Evolutionary conservation across 352 stramenopile genomes (phyloP), one percentile per base, ranked within the genome.

Genomic region (Phytopythium boreale): DNA sequence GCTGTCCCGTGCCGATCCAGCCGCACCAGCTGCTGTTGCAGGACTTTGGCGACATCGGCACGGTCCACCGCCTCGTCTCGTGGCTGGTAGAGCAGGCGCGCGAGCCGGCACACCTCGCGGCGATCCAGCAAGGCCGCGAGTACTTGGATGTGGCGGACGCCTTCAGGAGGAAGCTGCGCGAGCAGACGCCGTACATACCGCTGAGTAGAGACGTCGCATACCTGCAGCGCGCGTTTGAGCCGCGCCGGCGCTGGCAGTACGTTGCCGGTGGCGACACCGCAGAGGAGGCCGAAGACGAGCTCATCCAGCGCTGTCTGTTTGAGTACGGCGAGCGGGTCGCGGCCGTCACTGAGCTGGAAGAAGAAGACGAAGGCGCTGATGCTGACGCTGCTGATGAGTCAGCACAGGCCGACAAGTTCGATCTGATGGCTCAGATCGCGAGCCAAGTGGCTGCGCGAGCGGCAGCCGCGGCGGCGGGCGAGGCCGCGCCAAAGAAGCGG

Each of bases 221-320:
- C 44, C 17, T 92, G 19, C 51, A 81, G 29, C 50, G 72, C 9
- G 43, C 66, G 9, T 91, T 77, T 58, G 66, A 62, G 20, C 81
- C 80, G 3, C 68, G 70, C 19, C 67, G 82, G 34, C 69, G 70
- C 26, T 90, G 76, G 70, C 70, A 80, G 59, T 88, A 80, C 59
- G 39, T 70, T 26, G 57, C 56, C 51, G 59, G 19, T 0, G 64
- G 44, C 0, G 68, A 71, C n/a, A 56, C 36, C 17, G 64, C 72
- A 26, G 64, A 75, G 1, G 76, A 90, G 8, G 56, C 67, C 14
- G 86, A 95, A 34, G 82, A 95, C 62, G 82, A 76, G 36, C 61
- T 88, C 36, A 82, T 93, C 61, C 86, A 95, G 61, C 74, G 77
- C n/a, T 95, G 86, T 61, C 70, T 95, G 59, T 63, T 95, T 14